Base-by-base conservation (phyloP, 345 rosid genomes). In the Ceriops tagal region DNA sequence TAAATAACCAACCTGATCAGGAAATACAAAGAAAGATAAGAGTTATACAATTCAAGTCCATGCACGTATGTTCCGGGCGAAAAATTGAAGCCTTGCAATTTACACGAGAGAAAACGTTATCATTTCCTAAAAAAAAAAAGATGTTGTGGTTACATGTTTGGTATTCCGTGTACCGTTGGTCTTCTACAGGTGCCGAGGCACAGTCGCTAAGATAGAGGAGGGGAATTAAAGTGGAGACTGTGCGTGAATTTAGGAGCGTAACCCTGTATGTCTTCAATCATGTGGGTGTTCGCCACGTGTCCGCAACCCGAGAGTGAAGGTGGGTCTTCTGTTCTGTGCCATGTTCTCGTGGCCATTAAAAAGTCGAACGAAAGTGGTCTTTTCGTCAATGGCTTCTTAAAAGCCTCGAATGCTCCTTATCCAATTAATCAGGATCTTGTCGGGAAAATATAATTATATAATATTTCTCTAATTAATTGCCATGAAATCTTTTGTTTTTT, bases 211-310 rank as follows among this genome's bases (percentile, higher is more conserved):
- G 61, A 51, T 49, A 58, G 75, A 56, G 27, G 56, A 64, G 53
- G 39, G 58, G 74, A 73, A 46, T 28, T 27, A 30, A 47, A 58
- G 55, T 43, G 49, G 49, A 11, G 66, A 57, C 60, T 6, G 57
- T 67, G 61, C 79, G 68, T 55, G 67, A 68, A 71, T 35, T 66
- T 67, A 61, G 81, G 75, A 37, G 58, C 20, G 24, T 24, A 46
- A 32, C 51, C 1, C 39, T 46, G 43, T 34, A 31, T 30, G 30
- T 13, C 49, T 43, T 43, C 49, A 34, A 10, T 69, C 26, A 53
- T 59, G 61, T 74, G 74, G 74, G 73, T 34, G 32, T 30, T 26
- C 58, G 77, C 71, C 84, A 79, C 76, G 81, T 78, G 77, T 78
- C 19, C 47, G 34, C 1, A 31, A 65, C n/a, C 72, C 82, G 68